These are phyloP conservation scores for Cynara cardunculus DNA, from an alignment of 129 eudicot genomes.

Conservation along the genomic window DNA sequence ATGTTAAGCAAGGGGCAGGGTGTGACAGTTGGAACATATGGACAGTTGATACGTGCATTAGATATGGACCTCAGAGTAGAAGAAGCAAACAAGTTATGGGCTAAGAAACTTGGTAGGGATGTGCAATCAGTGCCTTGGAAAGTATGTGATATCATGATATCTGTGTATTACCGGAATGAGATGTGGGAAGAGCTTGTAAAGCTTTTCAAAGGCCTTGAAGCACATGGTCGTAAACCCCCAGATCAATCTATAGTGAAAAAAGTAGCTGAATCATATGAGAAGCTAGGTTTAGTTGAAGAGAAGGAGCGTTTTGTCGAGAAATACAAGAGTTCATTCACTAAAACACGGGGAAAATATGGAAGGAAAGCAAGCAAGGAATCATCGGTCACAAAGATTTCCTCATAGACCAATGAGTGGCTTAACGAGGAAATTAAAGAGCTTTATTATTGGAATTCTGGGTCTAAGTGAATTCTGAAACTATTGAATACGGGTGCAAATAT, in stretches of 20 bases:
- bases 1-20: conserved; percentile 94
- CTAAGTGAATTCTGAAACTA: no score
- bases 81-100: conserved; percentile 85
- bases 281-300: conserved; percentile 65
- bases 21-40: conserved; percentile 70
- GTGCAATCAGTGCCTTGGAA: conserved; percentile 75
- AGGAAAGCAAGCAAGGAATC: conserved; percentile 23
- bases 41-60: conserved; percentile 73
- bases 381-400: background rate
- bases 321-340: conserved; percentile 45
- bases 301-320: conserved; percentile 62
- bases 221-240: conserved; percentile 59
- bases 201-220: conserved; percentile 71
- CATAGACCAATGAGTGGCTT: background rate
- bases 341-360: conserved; percentile 26
- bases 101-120: conserved; percentile 64
- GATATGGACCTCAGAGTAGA: conserved; percentile 79
- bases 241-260: conserved; percentile 54
- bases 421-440: background rate
- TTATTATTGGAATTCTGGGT: background rate
- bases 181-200: conserved; percentile 67
- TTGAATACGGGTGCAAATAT: background rate
- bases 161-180: conserved; percentile 66
- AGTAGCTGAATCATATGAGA: conserved; percentile 76
- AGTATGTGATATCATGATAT: conserved; percentile 64